Conservation (phyloP, 805 yeast species). For the Wickerhamiella shivajii region DNA sequence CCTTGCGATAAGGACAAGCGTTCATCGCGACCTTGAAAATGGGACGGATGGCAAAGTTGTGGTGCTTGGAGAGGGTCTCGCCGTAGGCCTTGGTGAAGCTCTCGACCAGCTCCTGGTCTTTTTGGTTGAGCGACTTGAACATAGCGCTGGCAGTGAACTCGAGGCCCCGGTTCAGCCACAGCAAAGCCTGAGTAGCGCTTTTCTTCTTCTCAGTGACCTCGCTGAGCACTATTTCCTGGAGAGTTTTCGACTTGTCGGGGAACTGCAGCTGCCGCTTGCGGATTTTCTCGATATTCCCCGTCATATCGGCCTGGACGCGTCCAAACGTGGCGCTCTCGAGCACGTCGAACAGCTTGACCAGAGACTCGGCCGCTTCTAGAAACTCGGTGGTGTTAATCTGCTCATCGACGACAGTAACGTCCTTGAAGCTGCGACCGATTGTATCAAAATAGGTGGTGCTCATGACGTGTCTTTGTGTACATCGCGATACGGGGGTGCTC, state of each 20-base stretch:
- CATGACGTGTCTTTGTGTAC: background rate
- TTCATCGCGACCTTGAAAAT: constrained; percentile 88
- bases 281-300: constrained; percentile 69
- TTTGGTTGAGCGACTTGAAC: constrained; percentile 58
- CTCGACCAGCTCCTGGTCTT: constrained; percentile 48
- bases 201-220: constrained; percentile 55
- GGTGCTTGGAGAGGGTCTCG: constrained; percentile 69
- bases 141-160: constrained; percentile 84
- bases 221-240: constrained; percentile 61
- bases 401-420: constrained; percentile 49
- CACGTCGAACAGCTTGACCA: constrained; percentile 66
- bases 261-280: constrained; percentile 48
- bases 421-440: constrained; percentile 58
- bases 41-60: constrained; percentile 68
- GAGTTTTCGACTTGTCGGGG: constrained; percentile 49
- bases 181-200: constrained; percentile 78
- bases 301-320: constrained; percentile 78
- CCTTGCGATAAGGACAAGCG: constrained; percentile 85
- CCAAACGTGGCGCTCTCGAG: constrained; percentile 74
- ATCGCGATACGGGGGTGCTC: background rate
- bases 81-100: constrained; percentile 76
- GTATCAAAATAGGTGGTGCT: constrained; percentile 59
- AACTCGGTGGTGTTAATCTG: constrained; percentile 63
- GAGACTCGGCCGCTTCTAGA: constrained; percentile 69
- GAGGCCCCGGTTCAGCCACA: constrained; percentile 72